Conservation (phyloP, 2,329 filamentous ascomycete species). For the Botrytis fragariae region DNA sequence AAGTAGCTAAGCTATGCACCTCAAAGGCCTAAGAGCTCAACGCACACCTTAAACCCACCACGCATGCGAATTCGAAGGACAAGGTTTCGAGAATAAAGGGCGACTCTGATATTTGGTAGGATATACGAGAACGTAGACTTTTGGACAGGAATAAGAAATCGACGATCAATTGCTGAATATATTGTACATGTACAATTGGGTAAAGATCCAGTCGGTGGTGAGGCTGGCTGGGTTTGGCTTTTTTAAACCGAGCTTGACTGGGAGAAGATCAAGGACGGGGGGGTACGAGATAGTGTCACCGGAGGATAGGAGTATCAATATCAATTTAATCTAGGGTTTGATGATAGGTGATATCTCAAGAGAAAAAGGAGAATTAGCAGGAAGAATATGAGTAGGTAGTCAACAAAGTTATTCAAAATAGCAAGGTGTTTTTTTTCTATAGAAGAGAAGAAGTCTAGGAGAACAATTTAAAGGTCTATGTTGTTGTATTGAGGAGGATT, state of each 20-base stretch:
- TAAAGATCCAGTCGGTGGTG: neutral
- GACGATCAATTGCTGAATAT: conserved; percentile 10
- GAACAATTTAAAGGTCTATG: neutral
- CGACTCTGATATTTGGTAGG: neutral
- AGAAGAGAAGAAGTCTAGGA: conserved; percentile 9
- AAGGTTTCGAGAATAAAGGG: neutral
- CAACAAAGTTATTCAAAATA: neutral
- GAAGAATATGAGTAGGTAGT: neutral
- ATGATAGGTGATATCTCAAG: neutral
- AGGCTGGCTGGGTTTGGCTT: conserved; percentile 12
- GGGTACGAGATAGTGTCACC: neutral
- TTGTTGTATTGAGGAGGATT: neutral
- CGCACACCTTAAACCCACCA: conserved; percentile 13
- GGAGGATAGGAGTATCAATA: conserved; percentile 10
- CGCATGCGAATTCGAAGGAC: conserved; percentile 13
- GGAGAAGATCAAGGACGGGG: neutral
- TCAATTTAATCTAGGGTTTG: neutral
- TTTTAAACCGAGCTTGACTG: conserved; percentile 3
- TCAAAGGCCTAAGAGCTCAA: conserved; percentile 26
- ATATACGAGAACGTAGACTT: neutral
- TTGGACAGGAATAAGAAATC: neutral
- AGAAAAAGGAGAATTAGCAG: neutral
- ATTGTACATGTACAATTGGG: conserved; percentile 3
- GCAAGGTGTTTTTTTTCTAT: neutral
- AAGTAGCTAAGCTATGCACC: conserved; percentile 22